Conservation (phyloP, 257 asterid species). For the Lycium ferocissimum region DNA sequence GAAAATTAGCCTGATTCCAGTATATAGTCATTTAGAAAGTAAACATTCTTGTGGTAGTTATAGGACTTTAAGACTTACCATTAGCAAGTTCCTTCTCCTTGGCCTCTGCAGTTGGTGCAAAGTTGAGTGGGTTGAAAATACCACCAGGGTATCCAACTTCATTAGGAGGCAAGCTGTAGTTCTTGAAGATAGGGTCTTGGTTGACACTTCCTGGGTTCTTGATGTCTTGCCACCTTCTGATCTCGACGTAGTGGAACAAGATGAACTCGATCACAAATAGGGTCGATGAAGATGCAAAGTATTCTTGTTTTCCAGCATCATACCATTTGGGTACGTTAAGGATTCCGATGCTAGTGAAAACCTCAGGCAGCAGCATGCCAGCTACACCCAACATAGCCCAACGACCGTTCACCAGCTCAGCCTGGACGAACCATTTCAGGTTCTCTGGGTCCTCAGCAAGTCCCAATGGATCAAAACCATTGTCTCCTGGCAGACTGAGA, state of each 20-base stretch:
- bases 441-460: slow-evolving; percentile 94
- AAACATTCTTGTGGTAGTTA: neutral
- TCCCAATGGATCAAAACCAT: slow-evolving; percentile 89
- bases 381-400: slow-evolving; percentile 99
- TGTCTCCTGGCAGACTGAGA: slow-evolving; percentile 82
- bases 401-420: slow-evolving; percentile 86
- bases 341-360: slow-evolving; percentile 67
- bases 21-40: neutral
- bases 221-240: slow-evolving; percentile 98
- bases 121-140: slow-evolving; percentile 88
- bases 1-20: neutral
- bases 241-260: slow-evolving; percentile 94
- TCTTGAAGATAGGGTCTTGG: slow-evolving; percentile 97
- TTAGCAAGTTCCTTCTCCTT: slow-evolving; percentile 95
- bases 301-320: slow-evolving; percentile 82
- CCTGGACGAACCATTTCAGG: slow-evolving; percentile 84
- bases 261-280: slow-evolving; percentile 93
- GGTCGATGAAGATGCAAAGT: slow-evolving; percentile 91
- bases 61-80: slow-evolving; percentile 52
- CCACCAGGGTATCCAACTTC: slow-evolving; percentile 86
- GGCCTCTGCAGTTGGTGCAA: slow-evolving; percentile 80
- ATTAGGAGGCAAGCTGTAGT: slow-evolving; percentile 75
- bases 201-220: slow-evolving; percentile 96
- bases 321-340: slow-evolving; percentile 89
- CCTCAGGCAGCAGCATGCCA: slow-evolving; percentile 91